Conservation (phyloP, 129 eudicot genomes). For the Silybum marianum region DNA sequence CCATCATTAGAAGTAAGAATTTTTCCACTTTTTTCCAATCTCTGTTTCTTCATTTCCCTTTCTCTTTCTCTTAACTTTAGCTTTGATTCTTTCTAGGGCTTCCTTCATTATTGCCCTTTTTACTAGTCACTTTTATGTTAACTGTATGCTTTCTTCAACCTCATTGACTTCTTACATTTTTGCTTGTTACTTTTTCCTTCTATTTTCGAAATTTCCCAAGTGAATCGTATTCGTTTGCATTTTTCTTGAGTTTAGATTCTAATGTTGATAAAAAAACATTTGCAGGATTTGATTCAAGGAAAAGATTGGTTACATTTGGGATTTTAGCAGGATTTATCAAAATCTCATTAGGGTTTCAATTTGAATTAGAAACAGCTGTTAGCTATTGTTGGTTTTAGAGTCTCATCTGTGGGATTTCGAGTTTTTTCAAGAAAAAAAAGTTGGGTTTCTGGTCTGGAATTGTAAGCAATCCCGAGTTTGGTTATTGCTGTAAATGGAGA, state of each 20-base stretch:
- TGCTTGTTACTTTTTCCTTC: background rate
- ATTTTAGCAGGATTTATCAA: background rate
- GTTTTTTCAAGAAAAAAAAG: background rate
- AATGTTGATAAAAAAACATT: background rate
- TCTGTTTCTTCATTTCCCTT: conserved; percentile 15
- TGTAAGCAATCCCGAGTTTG: background rate
- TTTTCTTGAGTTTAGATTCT: background rate
- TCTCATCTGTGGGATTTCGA: background rate
- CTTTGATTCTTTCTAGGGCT: conserved; percentile 22
- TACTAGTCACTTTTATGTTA: background rate
- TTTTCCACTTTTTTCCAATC: conserved; percentile 8
- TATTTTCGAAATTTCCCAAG: background rate
- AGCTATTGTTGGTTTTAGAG: background rate
- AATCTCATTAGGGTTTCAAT: conserved; percentile 12
- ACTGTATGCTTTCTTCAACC: background rate
- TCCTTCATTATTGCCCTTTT: background rate
- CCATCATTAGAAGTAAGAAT: conserved; percentile 23
- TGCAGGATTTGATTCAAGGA: conserved; percentile 4
- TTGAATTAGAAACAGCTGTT: background rate
- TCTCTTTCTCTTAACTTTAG: conserved; percentile 9
- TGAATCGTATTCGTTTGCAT: background rate
- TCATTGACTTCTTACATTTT: background rate
- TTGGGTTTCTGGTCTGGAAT: background rate
- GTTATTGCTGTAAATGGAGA: conserved; percentile 39
- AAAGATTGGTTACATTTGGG: background rate